Evolutionary conservation across 73 alveolate genomes (phyloP), one percentile per base, ranked within the genome.

Genomic region (Blepharisma stoltei): DNA sequence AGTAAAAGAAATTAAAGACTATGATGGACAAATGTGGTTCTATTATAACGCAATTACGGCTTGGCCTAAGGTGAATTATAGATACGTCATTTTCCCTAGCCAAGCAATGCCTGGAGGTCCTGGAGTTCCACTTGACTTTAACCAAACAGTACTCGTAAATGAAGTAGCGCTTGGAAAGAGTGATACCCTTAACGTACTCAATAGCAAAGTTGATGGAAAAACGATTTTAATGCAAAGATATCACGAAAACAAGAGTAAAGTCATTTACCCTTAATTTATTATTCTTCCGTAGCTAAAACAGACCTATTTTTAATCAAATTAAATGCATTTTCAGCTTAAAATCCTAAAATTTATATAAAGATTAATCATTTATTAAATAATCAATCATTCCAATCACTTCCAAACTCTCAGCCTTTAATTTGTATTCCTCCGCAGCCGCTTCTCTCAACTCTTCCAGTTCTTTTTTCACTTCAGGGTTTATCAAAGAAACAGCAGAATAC

Each of bases 31-130:
- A 11, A 49, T 82, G 77, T 77, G 82, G 47, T 87, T 76, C 45
- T 50, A 55, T 11, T 55, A 71, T 37, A 77, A 85, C 41, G 88
- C 84, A 9, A 67, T 55, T 27, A 32, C 48, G 25, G 92, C 88
- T 5, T 80, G 48, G 46, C 76, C 71, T n/a, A 20, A 84, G 7
- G 88, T 71, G 0, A 70, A 50, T 52, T 85, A 55, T 67, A 50
- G 92, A 49, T 65, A 85, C 49, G 38, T 54, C 14, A 45, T 85
- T 27, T 23, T 41, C 46, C 92, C 92, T 9, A 41, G 77, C 11
- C 65, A 81, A 49, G 47, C 70, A 20, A 60, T 60, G 73, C 73
- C 73, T 60, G 73, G 73, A 1, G 73, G 73, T 20, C 14, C 23
- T 25, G 41, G 41, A 32, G 73, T 60, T 8, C 73, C 73, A 9